These are phyloP conservation scores for Xylaria sp. DNA, from an alignment of 2,329 filamentous ascomycete genomes.

Conservation along the genomic window DNA sequence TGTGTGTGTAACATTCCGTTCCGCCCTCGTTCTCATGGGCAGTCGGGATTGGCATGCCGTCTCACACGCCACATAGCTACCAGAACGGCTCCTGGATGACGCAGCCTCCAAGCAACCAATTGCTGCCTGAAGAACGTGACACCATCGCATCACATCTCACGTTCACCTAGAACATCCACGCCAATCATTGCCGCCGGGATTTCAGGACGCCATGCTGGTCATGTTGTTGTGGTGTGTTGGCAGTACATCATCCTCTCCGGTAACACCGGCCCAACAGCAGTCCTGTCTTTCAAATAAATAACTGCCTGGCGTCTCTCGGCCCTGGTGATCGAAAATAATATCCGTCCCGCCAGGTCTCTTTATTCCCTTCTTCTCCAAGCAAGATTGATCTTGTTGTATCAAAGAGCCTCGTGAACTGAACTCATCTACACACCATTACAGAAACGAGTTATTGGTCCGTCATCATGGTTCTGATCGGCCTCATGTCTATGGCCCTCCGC, in stretches of 20 bases:
- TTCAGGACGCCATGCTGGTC: slow-evolving; percentile 14
- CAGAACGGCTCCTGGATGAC: not conserved
- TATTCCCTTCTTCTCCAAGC: not conserved
- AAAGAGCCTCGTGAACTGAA: not conserved
- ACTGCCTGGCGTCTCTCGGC: not conserved
- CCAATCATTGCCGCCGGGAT: not conserved
- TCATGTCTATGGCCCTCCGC: slow-evolving; percentile 54
- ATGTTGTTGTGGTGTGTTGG: slow-evolving; percentile 12
- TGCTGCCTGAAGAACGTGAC: not conserved
- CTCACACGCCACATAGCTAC: not conserved
- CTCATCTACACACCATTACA: not conserved
- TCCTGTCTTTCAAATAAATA: slow-evolving; percentile 14
- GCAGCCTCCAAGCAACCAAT: not conserved
- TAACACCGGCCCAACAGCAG: not conserved
- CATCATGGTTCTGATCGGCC: slow-evolving; percentile 48
- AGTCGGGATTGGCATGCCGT: not conserved
- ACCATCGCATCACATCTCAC: not conserved
- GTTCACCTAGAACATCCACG: not conserved
- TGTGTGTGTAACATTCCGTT: not conserved
- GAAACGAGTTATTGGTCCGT: not conserved
- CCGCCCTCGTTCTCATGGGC: not conserved
- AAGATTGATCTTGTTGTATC: not conserved
- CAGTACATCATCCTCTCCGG: slow-evolving; percentile 8
- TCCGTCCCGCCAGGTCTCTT: not conserved
- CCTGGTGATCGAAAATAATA: not conserved